Conservation (phyloP, 768 basidiomycete genomes). For the Kwoniella sp. region DNA sequence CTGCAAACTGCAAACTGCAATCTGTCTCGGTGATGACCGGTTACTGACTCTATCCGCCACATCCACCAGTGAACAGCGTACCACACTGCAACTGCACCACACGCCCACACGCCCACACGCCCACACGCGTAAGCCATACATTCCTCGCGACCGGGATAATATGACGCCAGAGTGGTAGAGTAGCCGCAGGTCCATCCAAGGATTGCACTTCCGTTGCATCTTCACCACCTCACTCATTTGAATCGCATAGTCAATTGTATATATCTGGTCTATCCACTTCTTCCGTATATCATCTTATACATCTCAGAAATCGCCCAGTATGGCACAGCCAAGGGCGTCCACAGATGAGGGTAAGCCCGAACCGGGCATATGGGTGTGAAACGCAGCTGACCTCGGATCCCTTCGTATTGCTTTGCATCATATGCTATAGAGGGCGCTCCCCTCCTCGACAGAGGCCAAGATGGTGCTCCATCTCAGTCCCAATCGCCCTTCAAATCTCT, state of each 20-base stretch:
- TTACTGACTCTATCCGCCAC: conserved; percentile 1
- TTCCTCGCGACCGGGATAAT: background rate
- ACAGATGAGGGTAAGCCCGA: conserved; percentile 52
- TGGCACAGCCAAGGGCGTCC: conserved; percentile 51
- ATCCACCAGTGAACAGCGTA: too few relatives aligned
- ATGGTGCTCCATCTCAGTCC: conserved; percentile 23
- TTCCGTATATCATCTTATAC: background rate
- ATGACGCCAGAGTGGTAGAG: background rate
- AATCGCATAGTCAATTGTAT: background rate
- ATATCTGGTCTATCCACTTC: background rate
- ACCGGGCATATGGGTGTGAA: too few relatives aligned
- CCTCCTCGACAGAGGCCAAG: conserved; percentile 40
- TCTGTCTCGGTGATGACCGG: background rate
- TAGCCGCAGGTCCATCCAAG: too few relatives aligned
- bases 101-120: background rate
- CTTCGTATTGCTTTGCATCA: background rate
- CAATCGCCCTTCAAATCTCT: conserved; percentile 7
- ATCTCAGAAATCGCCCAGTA: conserved; percentile 14
- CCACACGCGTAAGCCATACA: too few relatives aligned
- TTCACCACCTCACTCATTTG: too few relatives aligned
- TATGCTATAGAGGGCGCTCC: conserved; percentile 50
- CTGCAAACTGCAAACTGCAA: too few relatives aligned
- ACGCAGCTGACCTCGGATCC: background rate
- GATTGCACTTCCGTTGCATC: too few relatives aligned
- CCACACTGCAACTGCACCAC: background rate